phyloP scores from a whole-genome alignment of 106 monocot genomes.

The Allium sativum region DNA sequence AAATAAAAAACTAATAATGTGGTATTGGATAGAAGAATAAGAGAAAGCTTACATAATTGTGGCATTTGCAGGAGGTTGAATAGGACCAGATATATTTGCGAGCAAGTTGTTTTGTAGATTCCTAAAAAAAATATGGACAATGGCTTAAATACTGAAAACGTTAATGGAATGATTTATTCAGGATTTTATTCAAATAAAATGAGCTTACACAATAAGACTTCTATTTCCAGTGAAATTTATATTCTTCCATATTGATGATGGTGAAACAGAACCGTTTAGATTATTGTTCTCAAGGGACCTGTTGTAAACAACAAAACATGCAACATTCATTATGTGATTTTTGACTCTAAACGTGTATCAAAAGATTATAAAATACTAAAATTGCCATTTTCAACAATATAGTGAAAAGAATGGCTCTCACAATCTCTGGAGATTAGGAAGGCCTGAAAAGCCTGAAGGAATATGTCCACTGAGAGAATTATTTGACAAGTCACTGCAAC shows the following conservation, averaged over 20 bases:
- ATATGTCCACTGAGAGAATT: slow-evolving; percentile 59
- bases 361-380: neutral
- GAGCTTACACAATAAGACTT: slow-evolving; percentile 79
- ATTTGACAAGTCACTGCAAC: slow-evolving; percentile 58
- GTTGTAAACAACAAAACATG: slow-evolving; percentile 34
- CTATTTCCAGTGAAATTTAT: slow-evolving; percentile 47
- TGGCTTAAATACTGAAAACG: no score
- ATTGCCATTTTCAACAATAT: neutral
- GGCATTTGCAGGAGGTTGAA: slow-evolving; percentile 64
- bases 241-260: slow-evolving; percentile 50
- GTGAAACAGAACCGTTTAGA: slow-evolving; percentile 70
- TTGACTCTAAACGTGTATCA: neutral
- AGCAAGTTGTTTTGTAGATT: slow-evolving; percentile 79
- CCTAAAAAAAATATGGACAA: slow-evolving; percentile 40
- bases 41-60: slow-evolving; percentile 58
- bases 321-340: slow-evolving; percentile 1
- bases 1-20: no score
- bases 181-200: neutral
- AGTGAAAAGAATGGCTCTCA: slow-evolving; percentile 23
- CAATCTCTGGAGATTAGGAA: slow-evolving; percentile 70
- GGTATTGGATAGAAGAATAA: slow-evolving; percentile 3
- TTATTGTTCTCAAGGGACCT: slow-evolving; percentile 74
- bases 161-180: neutral
- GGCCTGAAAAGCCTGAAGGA: slow-evolving; percentile 52
- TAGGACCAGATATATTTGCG: slow-evolving; percentile 36